phyloP scores from a whole-genome alignment of 176 grass and related monocot genomes.

The Paspalum notatum region DNA sequence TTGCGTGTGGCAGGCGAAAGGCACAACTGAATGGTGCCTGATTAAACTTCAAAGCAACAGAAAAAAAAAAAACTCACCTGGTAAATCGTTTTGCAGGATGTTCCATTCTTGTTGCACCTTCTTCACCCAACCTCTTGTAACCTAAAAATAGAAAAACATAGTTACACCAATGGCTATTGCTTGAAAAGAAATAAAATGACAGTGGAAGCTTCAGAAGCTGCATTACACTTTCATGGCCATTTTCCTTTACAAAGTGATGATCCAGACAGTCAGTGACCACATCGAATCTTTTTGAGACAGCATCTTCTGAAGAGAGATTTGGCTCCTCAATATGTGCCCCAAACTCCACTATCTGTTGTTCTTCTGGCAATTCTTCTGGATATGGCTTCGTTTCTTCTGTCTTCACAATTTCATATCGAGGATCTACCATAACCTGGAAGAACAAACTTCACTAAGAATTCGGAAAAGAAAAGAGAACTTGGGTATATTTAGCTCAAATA shows the following conservation, averaged over 20 bases:
- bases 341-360: slow-evolving; percentile 49
- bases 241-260: slow-evolving; percentile 78
- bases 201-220: slow-evolving; percentile 16
- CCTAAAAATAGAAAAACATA: slow-evolving; percentile 48
- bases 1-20: too few species aligned
- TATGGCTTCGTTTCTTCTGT: slow-evolving; percentile 50
- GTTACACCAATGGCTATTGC: background rate
- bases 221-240: slow-evolving; percentile 46
- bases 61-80: slow-evolving; percentile 47
- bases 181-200: background rate
- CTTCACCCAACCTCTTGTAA: slow-evolving; percentile 86
- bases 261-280: slow-evolving; percentile 75
- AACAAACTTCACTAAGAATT: slow-evolving; percentile 31
- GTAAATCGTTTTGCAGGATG: slow-evolving; percentile 79
- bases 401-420: slow-evolving; percentile 65
- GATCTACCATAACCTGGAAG: slow-evolving; percentile 56
- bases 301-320: slow-evolving; percentile 46
- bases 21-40: too few species aligned
- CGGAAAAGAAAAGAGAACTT: slow-evolving; percentile 2
- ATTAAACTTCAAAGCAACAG: slow-evolving; percentile 13
- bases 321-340: slow-evolving; percentile 47
- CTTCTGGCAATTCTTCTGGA: slow-evolving; percentile 42
- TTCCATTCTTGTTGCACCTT: slow-evolving; percentile 90
- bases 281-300: slow-evolving; percentile 67
- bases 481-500: slow-evolving; percentile 19